These are phyloP conservation scores for Stropharia rugosoannulata DNA, from an alignment of 768 basidiomycete genomes.

Conservation along the genomic window DNA sequence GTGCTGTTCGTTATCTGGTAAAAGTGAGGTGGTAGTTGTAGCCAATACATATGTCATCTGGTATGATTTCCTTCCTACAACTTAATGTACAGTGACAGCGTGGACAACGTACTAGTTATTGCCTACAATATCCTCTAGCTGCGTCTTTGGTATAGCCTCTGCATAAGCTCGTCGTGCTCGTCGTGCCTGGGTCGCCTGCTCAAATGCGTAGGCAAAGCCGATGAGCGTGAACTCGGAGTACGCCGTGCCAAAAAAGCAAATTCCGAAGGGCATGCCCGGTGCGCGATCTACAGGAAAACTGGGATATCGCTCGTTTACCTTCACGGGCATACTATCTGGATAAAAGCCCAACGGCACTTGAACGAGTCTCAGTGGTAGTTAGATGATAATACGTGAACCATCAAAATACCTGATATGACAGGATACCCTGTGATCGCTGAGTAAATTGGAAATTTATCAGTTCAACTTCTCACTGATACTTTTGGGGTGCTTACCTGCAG, in stretches of 20 bases:
- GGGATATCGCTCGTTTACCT: neutral
- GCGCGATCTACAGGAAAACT: neutral
- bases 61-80: no score
- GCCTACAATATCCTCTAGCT: slow-evolving; percentile 33
- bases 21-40: no score
- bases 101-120: neutral
- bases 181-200: slow-evolving; percentile 58
- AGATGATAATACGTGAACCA: no score
- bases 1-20: no score
- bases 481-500: slow-evolving; percentile 29
- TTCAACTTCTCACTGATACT: neutral
- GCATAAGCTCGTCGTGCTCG: slow-evolving; percentile 45
- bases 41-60: no score
- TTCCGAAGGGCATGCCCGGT: slow-evolving; percentile 37
- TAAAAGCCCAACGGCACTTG: neutral
- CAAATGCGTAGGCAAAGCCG: slow-evolving; percentile 61
- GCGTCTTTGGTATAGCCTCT: slow-evolving; percentile 57
- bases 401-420: slow-evolving; percentile 31
- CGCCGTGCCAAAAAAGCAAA: slow-evolving; percentile 60
- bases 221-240: slow-evolving; percentile 60
- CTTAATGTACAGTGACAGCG: no score
- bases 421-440: slow-evolving; percentile 62
- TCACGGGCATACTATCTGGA: neutral
- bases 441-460: slow-evolving; percentile 13
- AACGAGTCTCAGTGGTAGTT: slow-evolving; percentile 39